Evolutionary conservation across 2,329 filamentous ascomycete species (phyloP).

Genomic region (Fusarium napiforme): DNA sequence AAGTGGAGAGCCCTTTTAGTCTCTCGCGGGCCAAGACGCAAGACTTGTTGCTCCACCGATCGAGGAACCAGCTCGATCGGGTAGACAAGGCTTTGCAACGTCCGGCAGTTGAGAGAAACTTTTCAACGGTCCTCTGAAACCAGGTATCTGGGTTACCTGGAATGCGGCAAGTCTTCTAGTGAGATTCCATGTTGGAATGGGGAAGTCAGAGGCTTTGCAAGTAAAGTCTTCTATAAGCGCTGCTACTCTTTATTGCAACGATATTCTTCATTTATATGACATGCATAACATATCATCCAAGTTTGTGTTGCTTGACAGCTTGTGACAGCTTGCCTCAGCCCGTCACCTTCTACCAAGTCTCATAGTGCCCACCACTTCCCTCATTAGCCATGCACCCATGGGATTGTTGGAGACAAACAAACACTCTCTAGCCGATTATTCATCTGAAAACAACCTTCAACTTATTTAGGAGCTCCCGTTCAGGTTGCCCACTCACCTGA

Average conservation of each 20-base stretch:
- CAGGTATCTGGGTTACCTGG: not conserved
- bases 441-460: not conserved
- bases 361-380: not conserved
- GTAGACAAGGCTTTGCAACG: not conserved
- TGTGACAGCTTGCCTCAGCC: not conserved
- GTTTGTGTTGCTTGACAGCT: not conserved
- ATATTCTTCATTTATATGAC: not conserved
- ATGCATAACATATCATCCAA: not conserved
- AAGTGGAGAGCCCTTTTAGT: not conserved
- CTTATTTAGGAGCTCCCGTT: no score
- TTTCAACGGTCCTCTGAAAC: conserved; percentile 8
- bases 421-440: not conserved
- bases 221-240: not conserved
- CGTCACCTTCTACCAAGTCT: not conserved
- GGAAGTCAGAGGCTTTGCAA: not conserved
- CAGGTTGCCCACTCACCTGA: not conserved
- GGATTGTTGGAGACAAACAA: not conserved
- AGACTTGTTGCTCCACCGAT: not conserved
- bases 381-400: not conserved
- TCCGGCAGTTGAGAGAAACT: conserved; percentile 1
- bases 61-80: not conserved
- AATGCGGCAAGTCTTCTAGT: conserved; percentile 22
- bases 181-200: not conserved
- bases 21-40: not conserved
- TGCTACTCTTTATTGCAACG: not conserved